Evolutionary conservation across 75 land plant genomes (phyloP), one percentile per base, ranked within the genome.

Genomic region (Cryptomeria japonica): DNA sequence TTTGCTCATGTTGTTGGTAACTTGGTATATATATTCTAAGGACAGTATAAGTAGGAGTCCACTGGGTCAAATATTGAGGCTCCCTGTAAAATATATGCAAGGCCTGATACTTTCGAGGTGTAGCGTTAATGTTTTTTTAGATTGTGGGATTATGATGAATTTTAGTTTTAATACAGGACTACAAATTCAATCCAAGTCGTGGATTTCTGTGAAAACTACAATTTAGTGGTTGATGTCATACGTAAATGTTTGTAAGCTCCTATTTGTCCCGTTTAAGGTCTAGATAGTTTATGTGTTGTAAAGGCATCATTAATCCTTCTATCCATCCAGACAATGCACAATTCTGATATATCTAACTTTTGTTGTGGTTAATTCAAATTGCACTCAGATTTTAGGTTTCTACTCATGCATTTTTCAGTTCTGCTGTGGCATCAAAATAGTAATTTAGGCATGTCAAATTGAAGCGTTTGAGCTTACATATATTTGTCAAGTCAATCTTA

Each of bases 371-470:
- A 15, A 22, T 11, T 28, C 46, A 79, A 19, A 79, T 2, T 79
- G 46, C 46, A 41, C 16, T 41, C 46, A 19, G n/a, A 78, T 9
- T 39, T 80, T 80, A 25, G 28, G 25, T 44, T 25, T 46, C 49
- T 5, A 32, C 34, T 37, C 0, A 31, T 34, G 37, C 37, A 32
- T 34, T n/a, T 44, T 44, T 7, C 46, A 46, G 49, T n/a, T 28
- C 51, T 82, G 13, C 37, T 10, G 15, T 82, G 34, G 34, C 31
- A 46, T 32, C 2, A 44, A 82, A 46, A 3, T n/a, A 80, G 28
- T 80, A 28, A 44, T 80, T 25, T 80, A 9, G 28, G 84, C 84
- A 80, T 80, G 49, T 44, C 49, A 82, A n/a, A 82, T n/a, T n/a
- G 28, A 13, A 82, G 34, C 4, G n/a, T 82, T 46, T 82, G 51